phyloP scores from a whole-genome alignment of 441 rosid genomes.

The Eruca vesicaria region DNA sequence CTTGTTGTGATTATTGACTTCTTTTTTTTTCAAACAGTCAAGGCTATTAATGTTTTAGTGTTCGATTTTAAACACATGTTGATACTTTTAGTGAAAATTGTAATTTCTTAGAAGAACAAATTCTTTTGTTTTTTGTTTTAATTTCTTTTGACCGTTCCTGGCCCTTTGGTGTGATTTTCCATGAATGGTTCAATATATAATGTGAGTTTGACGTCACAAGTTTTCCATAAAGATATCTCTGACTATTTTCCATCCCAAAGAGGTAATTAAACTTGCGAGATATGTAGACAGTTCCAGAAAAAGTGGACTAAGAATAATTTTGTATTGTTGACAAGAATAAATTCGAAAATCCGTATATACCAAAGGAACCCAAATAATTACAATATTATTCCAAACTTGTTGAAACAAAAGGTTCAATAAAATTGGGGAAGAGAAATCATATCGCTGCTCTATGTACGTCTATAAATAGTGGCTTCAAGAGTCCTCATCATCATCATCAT shows the following conservation, averaged over 20 bases:
- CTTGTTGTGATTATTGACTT: not conserved
- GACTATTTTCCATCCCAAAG: not conserved
- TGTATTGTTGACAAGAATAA: not conserved
- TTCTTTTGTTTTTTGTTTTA: not conserved
- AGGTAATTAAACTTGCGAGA: not conserved
- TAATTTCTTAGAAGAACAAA: not conserved
- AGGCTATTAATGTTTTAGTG: not conserved
- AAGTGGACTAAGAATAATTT: not conserved
- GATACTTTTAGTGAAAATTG: not conserved
- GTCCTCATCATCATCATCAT: slow-evolving; percentile 20
- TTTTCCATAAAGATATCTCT: not conserved
- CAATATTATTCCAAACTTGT: slow-evolving; percentile 21
- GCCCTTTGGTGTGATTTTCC: not conserved
- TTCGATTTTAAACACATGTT: not conserved
- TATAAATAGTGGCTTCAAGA: slow-evolving; percentile 32
- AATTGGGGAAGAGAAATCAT: not conserved
- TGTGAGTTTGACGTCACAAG: slow-evolving; percentile 1
- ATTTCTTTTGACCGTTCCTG: not conserved
- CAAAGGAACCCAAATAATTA: slow-evolving; percentile 3
- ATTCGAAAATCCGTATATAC: slow-evolving; percentile 14
- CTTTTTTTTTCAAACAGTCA: not conserved
- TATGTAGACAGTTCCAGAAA: not conserved
- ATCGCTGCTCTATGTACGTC: not conserved
- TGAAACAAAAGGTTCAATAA: slow-evolving; percentile 10
- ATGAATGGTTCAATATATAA: not conserved